These are phyloP conservation scores for Periconia sp. DNA, from an alignment of 2,329 filamentous ascomycete genomes.

Conservation along the genomic window DNA sequence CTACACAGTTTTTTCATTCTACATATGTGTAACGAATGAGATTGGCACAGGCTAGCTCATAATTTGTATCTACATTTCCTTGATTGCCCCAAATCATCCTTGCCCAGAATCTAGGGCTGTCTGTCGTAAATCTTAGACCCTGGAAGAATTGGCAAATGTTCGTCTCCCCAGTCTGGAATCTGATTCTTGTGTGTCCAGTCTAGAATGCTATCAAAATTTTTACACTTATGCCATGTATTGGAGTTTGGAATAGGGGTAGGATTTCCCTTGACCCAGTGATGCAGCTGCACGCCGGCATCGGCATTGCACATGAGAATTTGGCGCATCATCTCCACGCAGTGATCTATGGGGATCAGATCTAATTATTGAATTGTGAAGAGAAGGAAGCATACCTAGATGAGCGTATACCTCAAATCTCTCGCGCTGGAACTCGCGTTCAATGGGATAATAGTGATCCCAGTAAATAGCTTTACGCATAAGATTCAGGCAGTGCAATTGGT, in stretches of 20 bases:
- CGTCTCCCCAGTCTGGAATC: not conserved
- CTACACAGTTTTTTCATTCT: no score
- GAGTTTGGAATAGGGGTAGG: not conserved
- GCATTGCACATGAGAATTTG: not conserved
- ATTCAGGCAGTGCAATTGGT: not conserved
- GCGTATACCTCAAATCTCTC: not conserved
- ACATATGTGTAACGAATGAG: no score
- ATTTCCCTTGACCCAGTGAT: not conserved
- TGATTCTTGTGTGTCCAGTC: not conserved
- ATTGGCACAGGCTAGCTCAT: no score
- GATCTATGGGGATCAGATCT: not conserved
- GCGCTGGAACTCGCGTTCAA: not conserved
- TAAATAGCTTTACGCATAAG: not conserved
- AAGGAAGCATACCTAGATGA: not conserved
- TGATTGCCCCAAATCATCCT: no score
- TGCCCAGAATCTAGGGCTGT: not conserved
- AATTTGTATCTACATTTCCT: no score
- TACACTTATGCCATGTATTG: conserved; percentile 1
- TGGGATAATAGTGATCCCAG: not conserved
- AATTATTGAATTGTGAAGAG: not conserved
- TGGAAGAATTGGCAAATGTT: not conserved
- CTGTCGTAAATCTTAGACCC: not conserved
- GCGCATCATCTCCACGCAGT: not conserved
- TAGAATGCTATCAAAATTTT: not conserved
- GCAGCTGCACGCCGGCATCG: not conserved